Conservation (phyloP, 805 yeast genomes). For the Lachancea meyersii region DNA sequence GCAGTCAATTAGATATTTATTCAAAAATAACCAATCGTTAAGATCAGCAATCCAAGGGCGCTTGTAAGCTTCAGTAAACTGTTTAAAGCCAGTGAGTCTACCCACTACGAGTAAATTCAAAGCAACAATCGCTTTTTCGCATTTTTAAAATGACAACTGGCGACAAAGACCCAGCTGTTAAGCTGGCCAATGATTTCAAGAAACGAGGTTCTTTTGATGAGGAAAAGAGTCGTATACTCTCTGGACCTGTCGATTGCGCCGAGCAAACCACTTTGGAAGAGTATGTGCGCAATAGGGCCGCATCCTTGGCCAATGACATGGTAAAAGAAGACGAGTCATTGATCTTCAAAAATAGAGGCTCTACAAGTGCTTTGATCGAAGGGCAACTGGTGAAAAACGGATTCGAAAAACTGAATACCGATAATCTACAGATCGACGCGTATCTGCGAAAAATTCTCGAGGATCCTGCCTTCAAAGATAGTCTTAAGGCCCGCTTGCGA, state of each 20-base stretch:
- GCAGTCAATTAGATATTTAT: background rate
- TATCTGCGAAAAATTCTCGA: constrained; percentile 16
- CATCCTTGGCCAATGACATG: constrained; percentile 22
- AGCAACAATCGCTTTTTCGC: no score
- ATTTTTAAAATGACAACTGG: background rate
- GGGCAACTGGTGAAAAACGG: constrained; percentile 27
- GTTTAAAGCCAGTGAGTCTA: no score
- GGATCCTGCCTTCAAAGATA: constrained; percentile 17
- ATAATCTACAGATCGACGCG: constrained; percentile 20
- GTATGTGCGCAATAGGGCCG: constrained; percentile 19
- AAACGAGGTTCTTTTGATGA: constrained; percentile 31
- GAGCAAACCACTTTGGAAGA: constrained; percentile 13
- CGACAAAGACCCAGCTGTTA: constrained; percentile 21
- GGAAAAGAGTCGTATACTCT: constrained; percentile 24
- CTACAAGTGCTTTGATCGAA: constrained; percentile 32
- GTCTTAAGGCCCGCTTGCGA: constrained; percentile 10
- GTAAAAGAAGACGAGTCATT: constrained; percentile 28
- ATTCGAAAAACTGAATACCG: constrained; percentile 17
- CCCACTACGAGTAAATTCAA: no score
- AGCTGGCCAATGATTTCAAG: constrained; percentile 28
- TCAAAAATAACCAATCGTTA: background rate
- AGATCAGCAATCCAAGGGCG: no score
- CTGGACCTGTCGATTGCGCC: constrained; percentile 7
- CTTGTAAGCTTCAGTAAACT: no score
- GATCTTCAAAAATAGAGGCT: constrained; percentile 31